Conservation (phyloP, 257 asterid species). For the Primulina tabacum region DNA sequence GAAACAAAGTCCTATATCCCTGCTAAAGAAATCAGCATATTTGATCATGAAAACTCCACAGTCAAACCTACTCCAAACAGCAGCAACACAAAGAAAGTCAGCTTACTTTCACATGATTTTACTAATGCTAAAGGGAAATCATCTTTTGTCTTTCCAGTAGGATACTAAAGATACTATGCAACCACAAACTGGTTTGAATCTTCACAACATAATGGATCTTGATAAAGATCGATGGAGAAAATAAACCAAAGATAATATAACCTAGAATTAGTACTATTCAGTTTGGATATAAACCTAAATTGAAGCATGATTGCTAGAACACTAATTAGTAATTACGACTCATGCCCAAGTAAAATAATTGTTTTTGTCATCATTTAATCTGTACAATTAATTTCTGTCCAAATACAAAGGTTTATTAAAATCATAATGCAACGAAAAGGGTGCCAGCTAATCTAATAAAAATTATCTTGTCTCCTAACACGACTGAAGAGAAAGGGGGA, state of each 20-base stretch:
- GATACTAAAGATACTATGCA: conserved; percentile 3
- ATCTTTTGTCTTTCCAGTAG: background rate
- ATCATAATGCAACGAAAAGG: background rate
- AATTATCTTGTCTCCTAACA: background rate
- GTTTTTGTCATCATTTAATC: background rate
- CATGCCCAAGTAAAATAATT: background rate
- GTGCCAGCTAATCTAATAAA: background rate
- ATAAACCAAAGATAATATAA: background rate
- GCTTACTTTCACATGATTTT: conserved; percentile 8
- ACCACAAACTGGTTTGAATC: background rate
- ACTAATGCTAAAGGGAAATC: background rate
- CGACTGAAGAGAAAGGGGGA: conserved; percentile 10
- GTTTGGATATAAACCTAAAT: background rate
- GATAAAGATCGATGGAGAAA: background rate
- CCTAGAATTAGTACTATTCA: background rate
- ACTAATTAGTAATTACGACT: background rate
- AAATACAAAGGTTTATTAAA: background rate
- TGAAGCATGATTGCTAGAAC: background rate
- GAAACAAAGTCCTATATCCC: conserved; percentile 77
- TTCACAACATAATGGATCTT: conserved; percentile 9
- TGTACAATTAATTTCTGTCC: background rate
- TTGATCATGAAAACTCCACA: conserved; percentile 95
- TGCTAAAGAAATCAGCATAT: conserved; percentile 87
- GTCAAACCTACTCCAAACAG: conserved; percentile 59
- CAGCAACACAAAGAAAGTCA: conserved; percentile 4